Evolutionary conservation across 441 rosid genomes (phyloP).

Genomic region (Pelargonium citronellum): DNA sequence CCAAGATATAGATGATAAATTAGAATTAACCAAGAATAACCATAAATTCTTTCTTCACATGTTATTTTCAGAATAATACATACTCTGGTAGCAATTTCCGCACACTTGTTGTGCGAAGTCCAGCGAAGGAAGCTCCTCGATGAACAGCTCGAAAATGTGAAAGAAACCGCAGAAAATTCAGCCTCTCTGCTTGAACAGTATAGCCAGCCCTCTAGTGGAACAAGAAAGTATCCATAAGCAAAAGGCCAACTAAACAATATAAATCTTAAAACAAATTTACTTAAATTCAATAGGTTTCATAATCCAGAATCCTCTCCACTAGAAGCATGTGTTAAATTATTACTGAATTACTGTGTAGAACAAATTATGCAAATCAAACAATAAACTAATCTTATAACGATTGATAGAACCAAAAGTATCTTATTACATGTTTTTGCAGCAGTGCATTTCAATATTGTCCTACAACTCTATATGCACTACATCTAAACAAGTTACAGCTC

Average conservation of each 20-base stretch:
- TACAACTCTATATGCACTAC: background rate
- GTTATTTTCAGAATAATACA: slow-evolving; percentile 25
- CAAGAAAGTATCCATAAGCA: slow-evolving; percentile 3
- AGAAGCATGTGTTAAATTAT: background rate
- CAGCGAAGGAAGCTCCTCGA: slow-evolving; percentile 96
- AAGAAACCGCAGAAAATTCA: slow-evolving; percentile 82
- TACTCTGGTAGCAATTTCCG: slow-evolving; percentile 97
- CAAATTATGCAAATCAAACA: background rate
- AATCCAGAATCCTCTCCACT: background rate
- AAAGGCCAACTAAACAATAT: background rate
- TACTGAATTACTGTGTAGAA: no score
- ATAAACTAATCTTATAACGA: background rate
- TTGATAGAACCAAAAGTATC: background rate
- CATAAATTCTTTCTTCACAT: slow-evolving; percentile 2
- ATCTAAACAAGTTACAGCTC: background rate
- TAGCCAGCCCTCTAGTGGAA: slow-evolving; percentile 77
- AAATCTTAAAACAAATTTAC: background rate
- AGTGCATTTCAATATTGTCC: background rate
- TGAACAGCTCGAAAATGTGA: slow-evolving; percentile 94
- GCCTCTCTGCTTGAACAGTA: slow-evolving; percentile 97
- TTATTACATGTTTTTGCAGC: slow-evolving; percentile 1
- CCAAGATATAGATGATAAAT: slow-evolving; percentile 8
- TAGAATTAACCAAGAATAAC: slow-evolving; percentile 12
- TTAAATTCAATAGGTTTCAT: background rate
- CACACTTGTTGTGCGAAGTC: slow-evolving; percentile 91